Evolutionary conservation across 768 basidiomycete genomes (phyloP).

Genomic region (Tephrocybe sp.): DNA sequence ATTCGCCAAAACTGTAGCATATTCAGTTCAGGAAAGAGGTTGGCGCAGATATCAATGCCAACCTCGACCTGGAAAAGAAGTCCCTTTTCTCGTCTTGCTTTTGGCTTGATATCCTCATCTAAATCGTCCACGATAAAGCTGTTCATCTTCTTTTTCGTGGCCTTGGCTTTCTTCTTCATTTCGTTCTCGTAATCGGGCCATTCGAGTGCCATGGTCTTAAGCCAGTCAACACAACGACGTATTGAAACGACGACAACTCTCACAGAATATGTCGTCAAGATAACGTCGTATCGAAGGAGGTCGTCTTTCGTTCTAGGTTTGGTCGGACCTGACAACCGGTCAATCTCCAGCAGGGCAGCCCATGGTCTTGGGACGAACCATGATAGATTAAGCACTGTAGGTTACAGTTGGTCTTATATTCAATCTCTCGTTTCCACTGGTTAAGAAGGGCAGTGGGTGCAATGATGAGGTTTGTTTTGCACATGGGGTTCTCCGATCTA

Average conservation of each 20-base stretch:
- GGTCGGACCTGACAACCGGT: conserved; percentile 34
- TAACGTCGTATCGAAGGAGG: conserved; percentile 58
- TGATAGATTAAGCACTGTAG: conserved; percentile 64
- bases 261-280: conserved; percentile 57
- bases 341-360: not conserved
- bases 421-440: conserved; percentile 66
- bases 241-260: conserved; percentile 5
- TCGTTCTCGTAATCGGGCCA: conserved; percentile 58
- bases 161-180: conserved; percentile 39
- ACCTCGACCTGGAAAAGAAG: conserved; percentile 53
- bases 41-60: conserved; percentile 5
- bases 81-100: conserved; percentile 35
- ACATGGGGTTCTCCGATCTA: conserved; percentile 42
- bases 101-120: conserved; percentile 29
- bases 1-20: conserved; percentile 46
- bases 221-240: not conserved
- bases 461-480: conserved; percentile 68
- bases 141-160: conserved; percentile 27
- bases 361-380: conserved; percentile 29
- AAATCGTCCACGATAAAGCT: conserved; percentile 37
- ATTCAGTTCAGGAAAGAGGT: not conserved
- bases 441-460: conserved; percentile 65
- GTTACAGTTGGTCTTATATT: conserved; percentile 50
- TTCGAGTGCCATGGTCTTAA: conserved; percentile 55
- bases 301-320: conserved; percentile 47